phyloP scores from a whole-genome alignment of 306 rosid species.

The Rosa multiflora region DNA sequence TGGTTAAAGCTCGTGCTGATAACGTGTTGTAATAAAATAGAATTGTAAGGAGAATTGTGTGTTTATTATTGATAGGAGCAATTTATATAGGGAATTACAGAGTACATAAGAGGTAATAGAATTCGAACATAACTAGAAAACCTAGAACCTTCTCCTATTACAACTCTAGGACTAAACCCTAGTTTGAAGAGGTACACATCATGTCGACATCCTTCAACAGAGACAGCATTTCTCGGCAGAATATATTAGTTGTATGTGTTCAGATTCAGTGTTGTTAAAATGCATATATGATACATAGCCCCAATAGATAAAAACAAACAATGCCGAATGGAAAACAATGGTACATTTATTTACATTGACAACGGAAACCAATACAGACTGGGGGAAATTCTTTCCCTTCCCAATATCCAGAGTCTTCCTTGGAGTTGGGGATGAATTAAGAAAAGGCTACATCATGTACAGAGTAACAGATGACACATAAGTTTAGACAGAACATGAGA shows the following conservation, averaged over 20 bases:
- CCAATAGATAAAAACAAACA: constrained; percentile 3
- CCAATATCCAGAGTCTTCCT: constrained; percentile 39
- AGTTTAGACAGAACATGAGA: constrained; percentile 10
- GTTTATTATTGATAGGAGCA: too few species aligned
- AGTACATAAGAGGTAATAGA: too few species aligned
- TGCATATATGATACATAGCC: neutral
- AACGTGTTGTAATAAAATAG: too few species aligned
- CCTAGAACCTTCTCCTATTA: too few species aligned
- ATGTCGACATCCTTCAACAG: too few species aligned
- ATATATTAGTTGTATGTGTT: neutral
- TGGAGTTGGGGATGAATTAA: constrained; percentile 46
- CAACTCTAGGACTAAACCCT: too few species aligned
- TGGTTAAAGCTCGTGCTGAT: too few species aligned
- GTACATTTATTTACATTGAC: constrained; percentile 50
- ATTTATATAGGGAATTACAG: too few species aligned
- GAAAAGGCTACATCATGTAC: constrained; percentile 54
- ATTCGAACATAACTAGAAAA: too few species aligned
- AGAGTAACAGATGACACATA: constrained; percentile 24
- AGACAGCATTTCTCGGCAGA: neutral
- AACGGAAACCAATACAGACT: constrained; percentile 29
- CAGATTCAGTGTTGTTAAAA: neutral
- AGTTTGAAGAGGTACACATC: too few species aligned
- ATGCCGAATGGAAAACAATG: constrained; percentile 37
- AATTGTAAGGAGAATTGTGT: too few species aligned
- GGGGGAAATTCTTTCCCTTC: constrained; percentile 41